Base-by-base conservation (phyloP, 768 basidiomycete genomes). In the Cystofilobasidium capitatum region DNA sequence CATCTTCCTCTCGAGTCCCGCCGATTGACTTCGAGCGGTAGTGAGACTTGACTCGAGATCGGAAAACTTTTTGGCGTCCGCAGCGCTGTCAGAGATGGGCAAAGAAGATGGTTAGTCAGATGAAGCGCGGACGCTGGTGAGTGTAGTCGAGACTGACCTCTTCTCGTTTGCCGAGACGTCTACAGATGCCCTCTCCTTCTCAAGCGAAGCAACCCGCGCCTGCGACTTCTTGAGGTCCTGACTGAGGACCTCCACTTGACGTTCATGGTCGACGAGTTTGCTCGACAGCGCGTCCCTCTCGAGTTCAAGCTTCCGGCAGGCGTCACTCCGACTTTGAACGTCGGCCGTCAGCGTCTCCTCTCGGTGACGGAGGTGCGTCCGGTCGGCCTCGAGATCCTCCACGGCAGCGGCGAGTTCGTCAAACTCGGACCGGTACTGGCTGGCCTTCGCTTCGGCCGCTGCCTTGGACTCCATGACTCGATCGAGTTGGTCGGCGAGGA, bases 401-500 rank as follows among this genome's bases (percentile, higher is more conserved):
- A 69, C 62, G 29, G 68, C 62, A 16, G 39, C 68, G 0, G 68
- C 58, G 29, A 65, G 62, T 13, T 37, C 58, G 37, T 70, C 67
- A 47, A 65, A 73, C 44, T 71, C 71, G 26, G 35, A 47, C 37
- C 55, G 62, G 35, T 67, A 57, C 22, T 62, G 64, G 10, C 44
- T 16, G 9, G 44, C 67, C 24, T 64, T 42, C 2, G 72, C 65
- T 49, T 71, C 70, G 39, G 71, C 51, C 49, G 82, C 84, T 71
- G 88, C 85, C 75, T 86, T 88, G 49, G 86, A 80, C 44, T 83
- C 81, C 73, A 91, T 80, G 0, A 88, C 86, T 10, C 87, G 83
- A 65, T 89, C 89, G 12, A 94, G 82, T 73, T 97, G 91, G 4
- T 86, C 86, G 72, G 93, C 90, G 16, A 94, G 80, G 2, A 84